phyloP scores from a whole-genome alignment of 2,329 filamentous ascomycete species.

The Dactylellina leptospora region DNA sequence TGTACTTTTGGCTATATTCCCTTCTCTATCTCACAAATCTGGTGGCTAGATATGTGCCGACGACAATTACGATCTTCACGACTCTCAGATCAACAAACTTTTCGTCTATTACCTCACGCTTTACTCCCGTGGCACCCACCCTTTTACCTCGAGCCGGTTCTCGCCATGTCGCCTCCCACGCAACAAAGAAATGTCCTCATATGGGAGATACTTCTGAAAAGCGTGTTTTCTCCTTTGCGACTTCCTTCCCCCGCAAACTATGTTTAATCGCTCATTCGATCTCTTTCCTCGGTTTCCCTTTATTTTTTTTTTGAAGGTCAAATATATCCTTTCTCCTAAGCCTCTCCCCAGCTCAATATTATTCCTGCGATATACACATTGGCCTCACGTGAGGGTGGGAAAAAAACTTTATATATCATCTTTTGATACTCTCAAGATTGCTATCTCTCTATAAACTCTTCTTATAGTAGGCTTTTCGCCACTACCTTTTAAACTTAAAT shows the following conservation, averaged over 20 bases:
- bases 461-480: slow-evolving; percentile 41
- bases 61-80: slow-evolving; percentile 29
- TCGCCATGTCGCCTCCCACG: slow-evolving; percentile 34
- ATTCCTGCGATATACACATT: slow-evolving; percentile 34
- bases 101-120: slow-evolving; percentile 41
- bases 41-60: slow-evolving; percentile 39
- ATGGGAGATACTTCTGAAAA: slow-evolving; percentile 14
- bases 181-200: slow-evolving; percentile 16
- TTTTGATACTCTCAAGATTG: slow-evolving; percentile 20
- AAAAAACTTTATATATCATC: slow-evolving; percentile 31
- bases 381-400: slow-evolving; percentile 37
- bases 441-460: slow-evolving; percentile 19
- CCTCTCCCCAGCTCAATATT: too few relatives aligned
- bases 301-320: neutral
- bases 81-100: slow-evolving; percentile 22
- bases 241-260: slow-evolving; percentile 31
- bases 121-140: slow-evolving; percentile 50
- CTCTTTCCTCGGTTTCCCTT: slow-evolving; percentile 37
- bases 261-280: slow-evolving; percentile 50
- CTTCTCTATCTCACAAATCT: slow-evolving; percentile 23
- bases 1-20: slow-evolving; percentile 42
- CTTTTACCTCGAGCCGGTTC: slow-evolving; percentile 47
- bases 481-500: slow-evolving; percentile 14
- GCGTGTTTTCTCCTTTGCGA: slow-evolving; percentile 25
- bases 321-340: too few relatives aligned